Percentiles rank a stretch among this genome's conserved stretches.
These are phyloP conservation scores for Abrus pulchellus DNA, from an alignment of 306 rosid genomes.

Conservation along the genomic window DNA sequence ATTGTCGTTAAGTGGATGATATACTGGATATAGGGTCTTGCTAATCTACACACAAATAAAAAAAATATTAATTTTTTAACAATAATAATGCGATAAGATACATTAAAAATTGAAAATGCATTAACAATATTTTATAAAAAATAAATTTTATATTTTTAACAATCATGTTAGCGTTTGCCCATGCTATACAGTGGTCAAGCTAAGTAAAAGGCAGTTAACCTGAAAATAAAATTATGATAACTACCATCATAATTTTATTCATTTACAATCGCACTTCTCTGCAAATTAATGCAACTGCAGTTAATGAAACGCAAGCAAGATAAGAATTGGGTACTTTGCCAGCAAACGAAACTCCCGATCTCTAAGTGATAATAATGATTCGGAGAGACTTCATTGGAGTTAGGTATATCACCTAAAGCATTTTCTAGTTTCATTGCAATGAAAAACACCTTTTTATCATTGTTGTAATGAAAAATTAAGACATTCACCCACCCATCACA, in stretches of 20 bases:
- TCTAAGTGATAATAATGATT: conserved; percentile 36
- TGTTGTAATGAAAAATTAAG: conserved; percentile 35
- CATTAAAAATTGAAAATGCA: too few relatives aligned
- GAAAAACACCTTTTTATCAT: conserved; percentile 35
- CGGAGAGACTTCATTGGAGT: conserved; percentile 32
- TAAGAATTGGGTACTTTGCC: not conserved
- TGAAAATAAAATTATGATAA: not conserved
- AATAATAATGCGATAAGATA: too few relatives aligned
- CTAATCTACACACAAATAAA: too few relatives aligned
- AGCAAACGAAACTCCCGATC: conserved; percentile 1
- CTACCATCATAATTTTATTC: not conserved
- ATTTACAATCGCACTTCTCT: not conserved
- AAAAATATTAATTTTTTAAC: too few relatives aligned
- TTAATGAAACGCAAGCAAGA: conserved; percentile 1
- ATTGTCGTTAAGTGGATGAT: too few relatives aligned
- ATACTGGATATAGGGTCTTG: too few relatives aligned
- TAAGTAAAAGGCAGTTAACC: not conserved
- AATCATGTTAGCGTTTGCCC: too few relatives aligned
- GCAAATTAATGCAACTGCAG: not conserved
- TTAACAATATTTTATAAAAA: too few relatives aligned
- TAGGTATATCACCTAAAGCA: conserved; percentile 49
- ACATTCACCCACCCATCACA: conserved; percentile 55
- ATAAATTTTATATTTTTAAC: too few relatives aligned
- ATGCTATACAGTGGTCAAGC: not conserved
- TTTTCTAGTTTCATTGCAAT: conserved; percentile 19